A percentile compares a stretch with the other conserved stretches of the same genome.
These are phyloP conservation scores for Nicotiana tomentosiformis DNA, from an alignment of 257 asterid species.

Conservation along the genomic window DNA sequence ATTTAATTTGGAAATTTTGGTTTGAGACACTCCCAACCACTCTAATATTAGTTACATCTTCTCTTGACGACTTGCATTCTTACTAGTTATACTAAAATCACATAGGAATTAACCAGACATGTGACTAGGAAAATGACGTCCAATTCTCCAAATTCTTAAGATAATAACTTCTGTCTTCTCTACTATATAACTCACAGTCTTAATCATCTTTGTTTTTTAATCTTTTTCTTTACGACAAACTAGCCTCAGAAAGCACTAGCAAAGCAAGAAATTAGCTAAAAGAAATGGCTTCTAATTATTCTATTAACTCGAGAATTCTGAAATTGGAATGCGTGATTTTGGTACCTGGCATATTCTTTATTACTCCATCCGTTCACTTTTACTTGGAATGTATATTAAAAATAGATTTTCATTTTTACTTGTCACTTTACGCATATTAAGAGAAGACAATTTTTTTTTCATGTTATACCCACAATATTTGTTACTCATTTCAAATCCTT, in stretches of 20 bases:
- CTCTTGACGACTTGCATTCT: constrained; percentile 39
- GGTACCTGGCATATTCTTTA: constrained; percentile 11
- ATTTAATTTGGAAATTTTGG: constrained; percentile 31
- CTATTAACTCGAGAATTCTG: constrained; percentile 20
- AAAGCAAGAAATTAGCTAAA: neutral
- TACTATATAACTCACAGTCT: neutral
- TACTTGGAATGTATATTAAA: too few relatives aligned
- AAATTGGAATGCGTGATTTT: constrained; percentile 31
- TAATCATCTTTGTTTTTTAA: neutral
- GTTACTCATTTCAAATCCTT: too few relatives aligned
- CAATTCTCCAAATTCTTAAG: neutral
- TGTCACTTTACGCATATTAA: too few relatives aligned
- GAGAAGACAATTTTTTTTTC: too few relatives aligned
- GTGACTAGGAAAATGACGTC: neutral
- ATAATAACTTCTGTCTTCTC: neutral
- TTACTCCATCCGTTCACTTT: too few relatives aligned
- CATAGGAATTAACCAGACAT: neutral
- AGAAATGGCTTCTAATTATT: constrained; percentile 24
- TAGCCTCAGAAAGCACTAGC: neutral
- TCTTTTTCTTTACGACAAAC: neutral
- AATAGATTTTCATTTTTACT: too few relatives aligned
- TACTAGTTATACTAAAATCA: constrained; percentile 16
- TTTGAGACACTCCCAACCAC: constrained; percentile 54
- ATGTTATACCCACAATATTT: too few relatives aligned
- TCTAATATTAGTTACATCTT: constrained; percentile 64